A percentile compares a stretch with the other conserved stretches of the same genome.
These are phyloP conservation scores for Cantharellus anzutake DNA, from an alignment of 768 basidiomycete genomes.

Conservation along the genomic window DNA sequence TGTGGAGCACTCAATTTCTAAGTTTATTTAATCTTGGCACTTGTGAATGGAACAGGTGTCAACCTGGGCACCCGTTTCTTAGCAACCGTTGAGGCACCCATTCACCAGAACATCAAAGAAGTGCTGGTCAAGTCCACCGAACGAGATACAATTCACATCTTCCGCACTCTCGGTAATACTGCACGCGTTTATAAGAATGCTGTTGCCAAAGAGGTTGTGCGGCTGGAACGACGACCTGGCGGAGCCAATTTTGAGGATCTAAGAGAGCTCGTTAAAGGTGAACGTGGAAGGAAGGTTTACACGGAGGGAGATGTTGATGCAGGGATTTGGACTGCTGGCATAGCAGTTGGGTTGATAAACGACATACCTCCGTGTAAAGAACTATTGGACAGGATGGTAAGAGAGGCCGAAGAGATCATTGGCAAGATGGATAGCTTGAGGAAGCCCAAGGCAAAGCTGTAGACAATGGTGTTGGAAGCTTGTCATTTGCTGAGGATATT, in stretches of 20 bases:
- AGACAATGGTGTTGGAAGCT: not conserved
- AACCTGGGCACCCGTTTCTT: slow-evolving; percentile 90
- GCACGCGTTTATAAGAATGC: slow-evolving; percentile 77
- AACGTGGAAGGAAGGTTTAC: slow-evolving; percentile 34
- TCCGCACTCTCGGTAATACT: slow-evolving; percentile 70
- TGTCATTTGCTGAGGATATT: too few species aligned
- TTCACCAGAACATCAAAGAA: slow-evolving; percentile 80
- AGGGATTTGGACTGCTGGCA: slow-evolving; percentile 52
- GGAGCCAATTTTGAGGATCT: slow-evolving; percentile 81
- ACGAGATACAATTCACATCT: slow-evolving; percentile 54
- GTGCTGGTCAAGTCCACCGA: slow-evolving; percentile 73
- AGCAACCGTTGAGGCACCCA: slow-evolving; percentile 76
- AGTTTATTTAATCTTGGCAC: not conserved
- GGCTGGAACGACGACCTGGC: slow-evolving; percentile 47
- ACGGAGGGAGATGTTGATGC: slow-evolving; percentile 71
- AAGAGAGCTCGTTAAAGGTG: slow-evolving; percentile 30
- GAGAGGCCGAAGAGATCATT: slow-evolving; percentile 53
- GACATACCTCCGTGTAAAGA: slow-evolving; percentile 72
- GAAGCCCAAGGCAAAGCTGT: slow-evolving; percentile 10
- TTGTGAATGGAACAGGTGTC: slow-evolving; percentile 25
- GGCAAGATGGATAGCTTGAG: slow-evolving; percentile 22
- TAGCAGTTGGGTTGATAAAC: slow-evolving; percentile 33
- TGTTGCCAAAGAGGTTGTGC: slow-evolving; percentile 68
- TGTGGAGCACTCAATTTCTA: not conserved
- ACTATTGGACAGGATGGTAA: slow-evolving; percentile 48